phyloP scores from a whole-genome alignment of 495 filamentous ascomycete species.

The Astrothelium subdiscretum region DNA sequence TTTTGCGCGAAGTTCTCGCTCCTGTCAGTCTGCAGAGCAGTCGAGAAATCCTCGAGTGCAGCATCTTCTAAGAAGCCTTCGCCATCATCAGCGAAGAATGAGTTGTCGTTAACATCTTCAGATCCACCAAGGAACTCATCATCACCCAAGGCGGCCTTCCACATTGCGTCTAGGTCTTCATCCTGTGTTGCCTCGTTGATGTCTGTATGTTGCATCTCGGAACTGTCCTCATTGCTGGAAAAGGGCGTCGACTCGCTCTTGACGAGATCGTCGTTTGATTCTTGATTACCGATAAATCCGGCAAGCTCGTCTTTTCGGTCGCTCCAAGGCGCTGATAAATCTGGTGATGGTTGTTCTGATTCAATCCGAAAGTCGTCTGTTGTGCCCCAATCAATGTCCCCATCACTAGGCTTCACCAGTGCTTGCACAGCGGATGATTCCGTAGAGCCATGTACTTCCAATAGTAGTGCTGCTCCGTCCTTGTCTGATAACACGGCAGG shows the following conservation, averaged over 20 bases:
- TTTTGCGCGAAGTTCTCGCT: background rate
- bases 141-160: constrained; percentile 69
- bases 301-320: background rate
- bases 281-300: background rate
- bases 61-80: constrained; percentile 61
- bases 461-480: background rate
- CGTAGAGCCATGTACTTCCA: background rate
- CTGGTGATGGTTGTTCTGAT: background rate
- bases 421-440: background rate
- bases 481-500: background rate
- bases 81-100: constrained; percentile 57
- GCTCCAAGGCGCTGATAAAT: background rate
- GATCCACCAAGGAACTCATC: constrained; percentile 67
- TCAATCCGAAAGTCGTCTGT: background rate
- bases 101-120: constrained; percentile 41
- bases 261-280: background rate
- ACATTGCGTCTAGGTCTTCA: constrained; percentile 63
- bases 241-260: background rate
- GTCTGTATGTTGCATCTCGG: background rate
- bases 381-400: background rate
- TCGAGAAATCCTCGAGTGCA: constrained; percentile 12
- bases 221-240: background rate
- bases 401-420: background rate
- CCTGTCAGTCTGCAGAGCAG: background rate
- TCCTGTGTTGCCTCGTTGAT: constrained; percentile 21